Conservation (phyloP, 257 asterid genomes). For the Pogostemon cablin region DNA sequence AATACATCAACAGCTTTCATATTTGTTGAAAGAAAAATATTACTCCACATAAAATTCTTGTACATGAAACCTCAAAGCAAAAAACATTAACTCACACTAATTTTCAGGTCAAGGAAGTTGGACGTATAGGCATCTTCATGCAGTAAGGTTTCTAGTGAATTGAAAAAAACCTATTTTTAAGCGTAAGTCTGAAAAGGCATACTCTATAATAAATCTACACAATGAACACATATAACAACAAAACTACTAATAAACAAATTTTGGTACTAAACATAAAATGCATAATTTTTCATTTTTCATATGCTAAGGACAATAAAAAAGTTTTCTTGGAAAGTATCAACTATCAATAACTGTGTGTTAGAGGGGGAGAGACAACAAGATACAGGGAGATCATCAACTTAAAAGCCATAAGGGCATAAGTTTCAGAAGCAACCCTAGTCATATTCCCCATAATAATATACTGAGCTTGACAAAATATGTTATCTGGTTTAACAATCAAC, state of each 20-base stretch:
- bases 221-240: not conserved
- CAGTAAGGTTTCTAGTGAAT: not conserved
- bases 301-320: not conserved
- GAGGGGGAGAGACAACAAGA: not conserved
- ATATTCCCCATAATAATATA: not conserved
- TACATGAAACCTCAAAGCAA: conserved; percentile 22
- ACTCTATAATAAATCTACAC: conserved; percentile 5
- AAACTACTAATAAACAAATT: not conserved
- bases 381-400: not conserved
- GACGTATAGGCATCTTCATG: not conserved
- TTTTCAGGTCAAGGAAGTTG: conserved; percentile 14
- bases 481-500: not conserved
- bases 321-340: not conserved
- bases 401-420: not conserved
- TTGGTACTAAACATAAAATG: not conserved
- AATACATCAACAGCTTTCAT: conserved; percentile 6
- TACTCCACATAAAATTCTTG: not conserved
- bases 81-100: not conserved
- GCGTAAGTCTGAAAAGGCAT: not conserved
- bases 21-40: not conserved
- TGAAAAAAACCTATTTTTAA: not conserved
- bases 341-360: not conserved
- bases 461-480: not conserved
- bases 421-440: not conserved
- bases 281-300: not conserved